Evolutionary conservation across 352 stramenopile genomes (phyloP).

Genomic region (Phytopythium sindhum): DNA sequence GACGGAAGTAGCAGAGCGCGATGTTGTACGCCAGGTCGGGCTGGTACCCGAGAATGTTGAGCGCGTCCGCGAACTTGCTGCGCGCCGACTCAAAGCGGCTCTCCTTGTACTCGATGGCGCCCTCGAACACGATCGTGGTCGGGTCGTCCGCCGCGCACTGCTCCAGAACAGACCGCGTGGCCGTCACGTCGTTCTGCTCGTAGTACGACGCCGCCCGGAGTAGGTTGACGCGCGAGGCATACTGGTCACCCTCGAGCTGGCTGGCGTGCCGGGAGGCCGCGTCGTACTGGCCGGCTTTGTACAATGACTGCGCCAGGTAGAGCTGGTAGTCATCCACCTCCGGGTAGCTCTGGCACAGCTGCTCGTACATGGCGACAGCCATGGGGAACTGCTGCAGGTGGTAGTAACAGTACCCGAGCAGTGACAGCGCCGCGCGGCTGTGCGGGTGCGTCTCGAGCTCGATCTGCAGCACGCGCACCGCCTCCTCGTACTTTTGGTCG

Average conservation of each 20-base stretch:
- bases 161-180: constrained; percentile 89
- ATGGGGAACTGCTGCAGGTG: constrained; percentile 92
- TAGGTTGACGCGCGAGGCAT: constrained; percentile 79
- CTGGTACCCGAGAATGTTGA: constrained; percentile 92
- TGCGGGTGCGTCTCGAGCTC: constrained; percentile 93
- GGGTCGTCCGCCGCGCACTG: constrained; percentile 91
- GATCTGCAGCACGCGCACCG: constrained; percentile 90
- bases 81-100: constrained; percentile 87
- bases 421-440: constrained; percentile 89
- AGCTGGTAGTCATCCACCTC: constrained; percentile 95
- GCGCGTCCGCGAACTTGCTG: constrained; percentile 90
- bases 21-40: constrained; percentile 94
- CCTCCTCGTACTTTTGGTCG: constrained; percentile 93
- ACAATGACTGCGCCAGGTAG: constrained; percentile 94
- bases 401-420: constrained; percentile 98
- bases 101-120: constrained; percentile 84
- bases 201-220: constrained; percentile 93
- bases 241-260: constrained; percentile 84
- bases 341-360: constrained; percentile 91
- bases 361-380: constrained; percentile 93
- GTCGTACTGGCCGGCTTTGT: constrained; percentile 89
- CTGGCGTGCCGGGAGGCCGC: constrained; percentile 73
- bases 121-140: constrained; percentile 87
- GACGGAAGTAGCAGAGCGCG: constrained; percentile 93
- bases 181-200: constrained; percentile 93